Evolutionary conservation across 2,329 filamentous ascomycete species (phyloP).

Genomic region (Colletotrichum sp.): DNA sequence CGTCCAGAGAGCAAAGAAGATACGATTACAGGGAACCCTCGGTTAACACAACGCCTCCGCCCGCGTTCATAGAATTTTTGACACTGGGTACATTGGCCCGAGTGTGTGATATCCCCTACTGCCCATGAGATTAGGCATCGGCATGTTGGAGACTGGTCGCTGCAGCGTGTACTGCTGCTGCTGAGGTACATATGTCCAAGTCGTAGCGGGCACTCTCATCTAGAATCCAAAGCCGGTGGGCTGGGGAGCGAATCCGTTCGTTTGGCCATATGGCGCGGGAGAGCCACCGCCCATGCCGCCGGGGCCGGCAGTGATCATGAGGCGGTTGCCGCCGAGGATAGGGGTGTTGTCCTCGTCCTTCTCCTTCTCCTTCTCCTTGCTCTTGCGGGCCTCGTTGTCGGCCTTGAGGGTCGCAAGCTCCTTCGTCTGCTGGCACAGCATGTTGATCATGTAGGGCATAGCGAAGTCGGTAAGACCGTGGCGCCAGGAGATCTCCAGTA

Average conservation of each 20-base stretch:
- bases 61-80: constrained; percentile 12
- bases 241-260: constrained; percentile 90
- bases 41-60: constrained; percentile 22
- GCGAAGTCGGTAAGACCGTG: constrained; percentile 94
- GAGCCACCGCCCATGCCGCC: constrained; percentile 54
- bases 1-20: constrained; percentile 22
- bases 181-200: constrained; percentile 2
- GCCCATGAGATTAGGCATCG: background rate
- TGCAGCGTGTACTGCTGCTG: background rate
- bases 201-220: constrained; percentile 10
- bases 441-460: constrained; percentile 99
- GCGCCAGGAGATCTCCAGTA: constrained; percentile 97
- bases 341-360: constrained; percentile 94
- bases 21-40: constrained; percentile 24
- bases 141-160: background rate
- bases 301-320: constrained; percentile 96
- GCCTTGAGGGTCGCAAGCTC: constrained; percentile 86
- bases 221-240: constrained; percentile 78
- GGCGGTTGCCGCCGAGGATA: constrained; percentile 84
- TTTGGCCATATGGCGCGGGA: constrained; percentile 75
- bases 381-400: constrained; percentile 95
- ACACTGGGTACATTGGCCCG: background rate
- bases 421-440: constrained; percentile 87
- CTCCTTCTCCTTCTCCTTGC: constrained; percentile 71
- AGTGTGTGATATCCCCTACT: background rate